Evolutionary conservation across 75 land plant species (phyloP), one percentile per base, ranked within the genome.

Genomic region (Picea sitchensis): DNA sequence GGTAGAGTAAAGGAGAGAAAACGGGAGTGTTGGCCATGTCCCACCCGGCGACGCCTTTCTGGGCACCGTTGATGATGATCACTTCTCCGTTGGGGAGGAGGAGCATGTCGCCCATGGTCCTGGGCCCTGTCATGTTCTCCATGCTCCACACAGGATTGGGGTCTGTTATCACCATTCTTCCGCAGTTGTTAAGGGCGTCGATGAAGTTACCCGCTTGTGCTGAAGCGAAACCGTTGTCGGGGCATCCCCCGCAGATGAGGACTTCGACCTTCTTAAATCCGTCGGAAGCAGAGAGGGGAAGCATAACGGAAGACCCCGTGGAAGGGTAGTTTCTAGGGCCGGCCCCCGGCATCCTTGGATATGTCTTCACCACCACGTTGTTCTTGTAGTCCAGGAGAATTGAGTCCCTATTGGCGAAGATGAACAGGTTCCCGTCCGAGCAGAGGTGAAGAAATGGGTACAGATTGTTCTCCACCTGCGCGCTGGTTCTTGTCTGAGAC

Each of bases 211-310:
- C 69, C 1, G 59, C 81, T 18, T 12, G 3, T 5, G 87, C 84
- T 13, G 32, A 59, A 2, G 2, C 15, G 81, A 60, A 85, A 1
- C 47, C 4, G 80, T 87, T 57, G 21, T 47, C 3, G 85, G 88
- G 4, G 90, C 84, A 80, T 6, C 97, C 97, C 13, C 97, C 95
- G 80, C 95, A 94, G 20, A 94, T 71, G 75, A 94, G n/a, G 1
- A 88, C 87, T 67, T 89, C 89, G 3, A 81, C 90, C 14, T 72
- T 76, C 4, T 64, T 17, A 15, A 56, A 79, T 0, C 38, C 65
- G 64, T 68, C 26, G 44, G 21, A 51, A 69, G 20, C 15, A 4
- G 63, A 59, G 34, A 56, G 63, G 14, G 89, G 83, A 20, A 87
- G 84, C 81, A 82, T 36, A 11, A 81, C 84, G 3, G 87, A 78